These are phyloP conservation scores for Xylaria sp. DNA, from an alignment of 2,329 filamentous ascomycete species.

Conservation along the genomic window DNA sequence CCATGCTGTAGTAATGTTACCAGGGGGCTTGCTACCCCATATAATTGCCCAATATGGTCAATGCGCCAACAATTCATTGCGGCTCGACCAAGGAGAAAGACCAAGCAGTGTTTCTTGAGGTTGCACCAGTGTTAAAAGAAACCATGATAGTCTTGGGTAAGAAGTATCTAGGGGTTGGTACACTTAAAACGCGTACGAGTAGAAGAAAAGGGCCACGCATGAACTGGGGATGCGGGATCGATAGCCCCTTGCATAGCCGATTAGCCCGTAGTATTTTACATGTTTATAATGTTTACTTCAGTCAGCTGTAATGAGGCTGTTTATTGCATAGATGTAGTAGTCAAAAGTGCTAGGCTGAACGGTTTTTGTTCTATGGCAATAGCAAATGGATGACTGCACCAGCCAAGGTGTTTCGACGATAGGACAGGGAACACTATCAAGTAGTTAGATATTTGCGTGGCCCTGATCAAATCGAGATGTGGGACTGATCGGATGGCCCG, in stretches of 20 bases:
- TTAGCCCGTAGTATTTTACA: neutral
- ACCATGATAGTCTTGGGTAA: neutral
- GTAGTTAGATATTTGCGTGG: neutral
- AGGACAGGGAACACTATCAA: neutral
- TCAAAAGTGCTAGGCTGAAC: neutral
- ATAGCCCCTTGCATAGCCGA: neutral
- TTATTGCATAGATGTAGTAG: neutral
- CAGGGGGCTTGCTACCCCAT: neutral
- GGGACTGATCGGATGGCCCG: neutral
- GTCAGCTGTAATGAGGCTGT: neutral
- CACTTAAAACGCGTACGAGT: constrained; percentile 15
- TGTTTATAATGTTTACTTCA: neutral
- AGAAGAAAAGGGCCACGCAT: constrained; percentile 15
- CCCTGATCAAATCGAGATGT: neutral
- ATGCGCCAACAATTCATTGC: neutral
- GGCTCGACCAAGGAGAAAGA: neutral
- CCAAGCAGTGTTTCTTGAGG: neutral
- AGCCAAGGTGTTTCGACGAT: neutral
- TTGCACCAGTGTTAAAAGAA: neutral
- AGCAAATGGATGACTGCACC: too few species aligned
- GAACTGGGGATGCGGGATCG: constrained; percentile 11
- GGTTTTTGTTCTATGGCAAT: too few species aligned
- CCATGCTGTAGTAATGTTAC: neutral
- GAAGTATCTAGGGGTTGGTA: neutral
- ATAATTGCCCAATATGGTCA: neutral